Conservation (phyloP, 2,329 filamentous ascomycete species). For the Lachnellula suecica region DNA sequence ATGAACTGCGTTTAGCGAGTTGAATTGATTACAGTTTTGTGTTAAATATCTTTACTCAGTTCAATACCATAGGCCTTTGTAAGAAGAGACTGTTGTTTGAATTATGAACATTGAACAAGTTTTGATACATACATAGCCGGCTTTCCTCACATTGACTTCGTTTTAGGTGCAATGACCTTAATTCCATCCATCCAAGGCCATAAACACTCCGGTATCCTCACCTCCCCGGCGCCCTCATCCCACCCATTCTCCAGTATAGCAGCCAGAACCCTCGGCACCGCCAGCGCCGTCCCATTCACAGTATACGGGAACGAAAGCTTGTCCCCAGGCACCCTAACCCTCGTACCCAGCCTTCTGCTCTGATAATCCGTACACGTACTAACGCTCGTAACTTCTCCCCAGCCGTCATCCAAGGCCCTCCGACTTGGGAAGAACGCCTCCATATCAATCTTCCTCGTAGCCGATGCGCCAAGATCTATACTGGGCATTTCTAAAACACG, state of each 20-base stretch:
- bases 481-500: constrained; percentile 92
- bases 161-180: constrained; percentile 52
- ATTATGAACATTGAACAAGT: too few relatives aligned
- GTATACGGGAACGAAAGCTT: constrained; percentile 79
- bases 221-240: constrained; percentile 66
- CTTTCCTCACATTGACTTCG: constrained; percentile 4
- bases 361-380: constrained; percentile 97
- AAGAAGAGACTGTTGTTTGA: too few relatives aligned
- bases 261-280: constrained; percentile 84
- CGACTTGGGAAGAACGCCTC: constrained; percentile 92
- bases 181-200: constrained; percentile 80
- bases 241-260: constrained; percentile 90
- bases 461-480: constrained; percentile 84
- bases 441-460: constrained; percentile 85
- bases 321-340: constrained; percentile 48
- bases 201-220: constrained; percentile 77
- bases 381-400: constrained; percentile 90
- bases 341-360: constrained; percentile 75
- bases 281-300: constrained; percentile 89
- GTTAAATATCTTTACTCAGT: not conserved
- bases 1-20: constrained; percentile 8
- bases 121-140: not conserved
- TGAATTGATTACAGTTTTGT: not conserved
- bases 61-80: too few relatives aligned
- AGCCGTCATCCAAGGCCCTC: constrained; percentile 64